Conservation (phyloP, 2,329 filamentous ascomycete species). For the Cordyceps tenuipes region DNA sequence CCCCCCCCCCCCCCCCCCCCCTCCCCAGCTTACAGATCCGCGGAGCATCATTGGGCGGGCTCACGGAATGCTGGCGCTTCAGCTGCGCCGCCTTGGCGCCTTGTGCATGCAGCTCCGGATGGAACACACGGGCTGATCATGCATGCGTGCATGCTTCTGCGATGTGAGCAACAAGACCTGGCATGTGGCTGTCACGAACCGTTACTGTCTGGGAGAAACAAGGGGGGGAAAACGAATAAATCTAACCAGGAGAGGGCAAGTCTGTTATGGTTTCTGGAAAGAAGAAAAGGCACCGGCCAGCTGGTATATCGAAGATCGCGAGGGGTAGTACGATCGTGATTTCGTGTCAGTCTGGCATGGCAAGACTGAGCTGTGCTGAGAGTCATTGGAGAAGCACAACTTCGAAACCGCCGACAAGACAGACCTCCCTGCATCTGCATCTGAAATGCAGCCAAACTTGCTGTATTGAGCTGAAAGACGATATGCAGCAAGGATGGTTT, state of each 20-base stretch:
- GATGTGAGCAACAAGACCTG: neutral
- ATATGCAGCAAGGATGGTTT: neutral
- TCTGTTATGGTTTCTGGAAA: too few species aligned
- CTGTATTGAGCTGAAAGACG: neutral
- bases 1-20: too few species aligned
- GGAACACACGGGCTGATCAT: neutral
- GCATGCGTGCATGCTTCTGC: neutral
- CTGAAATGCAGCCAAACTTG: neutral
- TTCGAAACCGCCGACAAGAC: neutral
- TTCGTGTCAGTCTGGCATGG: neutral
- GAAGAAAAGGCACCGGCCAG: too few species aligned
- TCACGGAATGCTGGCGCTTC: neutral
- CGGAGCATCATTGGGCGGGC: too few species aligned
- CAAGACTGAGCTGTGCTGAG: neutral
- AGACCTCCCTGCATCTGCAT: neutral
- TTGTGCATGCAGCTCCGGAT: neutral
- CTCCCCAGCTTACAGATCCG: too few species aligned
- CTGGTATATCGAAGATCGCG: too few species aligned
- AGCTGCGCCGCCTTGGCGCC: neutral
- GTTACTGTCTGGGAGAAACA: too few species aligned
- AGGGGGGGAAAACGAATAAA: too few species aligned
- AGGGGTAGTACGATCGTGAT: too few species aligned
- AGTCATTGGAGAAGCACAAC: neutral
- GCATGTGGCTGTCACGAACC: too few species aligned
- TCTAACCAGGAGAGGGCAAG: neutral